Evolutionary conservation across 1,139 yeast species (phyloP).

Genomic region (Geotrichum armillariae): DNA sequence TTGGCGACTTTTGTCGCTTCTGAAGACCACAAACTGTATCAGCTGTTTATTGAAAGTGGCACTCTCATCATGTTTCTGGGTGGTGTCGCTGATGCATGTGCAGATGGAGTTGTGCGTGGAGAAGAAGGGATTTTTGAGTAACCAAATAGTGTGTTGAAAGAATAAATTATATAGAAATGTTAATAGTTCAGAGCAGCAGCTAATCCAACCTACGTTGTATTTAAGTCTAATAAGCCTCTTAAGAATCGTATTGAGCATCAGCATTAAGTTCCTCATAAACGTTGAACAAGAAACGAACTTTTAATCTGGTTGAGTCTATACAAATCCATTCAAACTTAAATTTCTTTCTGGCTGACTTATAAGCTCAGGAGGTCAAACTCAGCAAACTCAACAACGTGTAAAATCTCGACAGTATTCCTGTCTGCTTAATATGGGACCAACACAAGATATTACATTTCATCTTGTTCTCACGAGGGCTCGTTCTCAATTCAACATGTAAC

Average conservation of each 20-base stretch:
- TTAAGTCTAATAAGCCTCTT: constrained; percentile 85
- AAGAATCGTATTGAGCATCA: constrained; percentile 82
- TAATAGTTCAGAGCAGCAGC: constrained; percentile 71
- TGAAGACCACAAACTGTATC: constrained; percentile 49
- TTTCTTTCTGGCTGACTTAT: no score
- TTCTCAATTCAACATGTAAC: no score
- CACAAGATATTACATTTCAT: no score
- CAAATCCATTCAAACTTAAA: constrained; percentile 93
- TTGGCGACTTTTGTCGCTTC: constrained; percentile 57
- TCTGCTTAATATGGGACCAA: no score
- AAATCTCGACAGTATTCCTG: no score
- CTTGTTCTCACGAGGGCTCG: no score
- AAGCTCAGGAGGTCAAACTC: no score
- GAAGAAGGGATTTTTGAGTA: constrained; percentile 32
- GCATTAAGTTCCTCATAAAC: constrained; percentile 86
- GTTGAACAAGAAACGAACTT: constrained; percentile 97
- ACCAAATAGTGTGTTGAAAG: neutral
- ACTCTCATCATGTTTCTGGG: constrained; percentile 61
- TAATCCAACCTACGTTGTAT: constrained; percentile 85
- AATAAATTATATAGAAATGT: neutral
- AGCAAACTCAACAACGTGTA: no score
- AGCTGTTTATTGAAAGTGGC: constrained; percentile 61
- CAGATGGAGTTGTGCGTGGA: constrained; percentile 45
- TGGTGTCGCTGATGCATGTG: constrained; percentile 57
- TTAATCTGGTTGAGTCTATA: constrained; percentile 94